phyloP scores from a whole-genome alignment of 257 asterid species.

The Ocimum tenuiflorum region DNA sequence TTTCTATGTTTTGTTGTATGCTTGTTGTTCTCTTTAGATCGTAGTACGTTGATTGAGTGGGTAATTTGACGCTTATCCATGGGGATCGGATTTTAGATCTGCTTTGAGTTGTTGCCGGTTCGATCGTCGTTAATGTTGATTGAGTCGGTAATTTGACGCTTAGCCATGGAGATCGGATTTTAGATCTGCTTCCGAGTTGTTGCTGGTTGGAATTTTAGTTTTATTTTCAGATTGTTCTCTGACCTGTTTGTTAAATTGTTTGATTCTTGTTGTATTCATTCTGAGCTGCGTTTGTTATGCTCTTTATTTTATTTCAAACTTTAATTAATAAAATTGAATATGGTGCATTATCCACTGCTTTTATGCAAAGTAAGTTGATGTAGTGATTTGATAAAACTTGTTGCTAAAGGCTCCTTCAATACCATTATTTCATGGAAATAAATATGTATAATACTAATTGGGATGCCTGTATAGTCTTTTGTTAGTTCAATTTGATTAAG shows the following conservation, averaged over 20 bases:
- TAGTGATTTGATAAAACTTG: neutral
- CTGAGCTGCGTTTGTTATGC: neutral
- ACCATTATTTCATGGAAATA: neutral
- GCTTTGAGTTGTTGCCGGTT: neutral
- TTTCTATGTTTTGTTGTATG: neutral
- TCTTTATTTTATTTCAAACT: neutral
- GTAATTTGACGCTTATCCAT: slow-evolving; percentile 6
- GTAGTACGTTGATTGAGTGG: neutral
- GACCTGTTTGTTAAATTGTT: neutral
- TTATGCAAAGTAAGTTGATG: neutral
- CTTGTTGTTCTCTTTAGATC: slow-evolving; percentile 7
- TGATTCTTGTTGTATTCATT: neutral
- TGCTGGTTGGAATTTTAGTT: neutral
- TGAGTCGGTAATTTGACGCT: no score
- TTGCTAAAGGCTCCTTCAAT: neutral
- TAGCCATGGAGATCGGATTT: no score
- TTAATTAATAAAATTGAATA: neutral
- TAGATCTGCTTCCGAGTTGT: no score
- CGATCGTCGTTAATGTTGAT: neutral
- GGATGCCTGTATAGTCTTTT: slow-evolving; percentile 1
- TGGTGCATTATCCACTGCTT: neutral
- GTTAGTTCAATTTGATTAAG: neutral
- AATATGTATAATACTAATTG: neutral
- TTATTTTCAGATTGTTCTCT: neutral
- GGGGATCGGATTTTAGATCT: slow-evolving; percentile 21